These are phyloP conservation scores for Oryza meyeriana DNA, from an alignment of 176 grass and related monocot genomes.

Conservation along the genomic window DNA sequence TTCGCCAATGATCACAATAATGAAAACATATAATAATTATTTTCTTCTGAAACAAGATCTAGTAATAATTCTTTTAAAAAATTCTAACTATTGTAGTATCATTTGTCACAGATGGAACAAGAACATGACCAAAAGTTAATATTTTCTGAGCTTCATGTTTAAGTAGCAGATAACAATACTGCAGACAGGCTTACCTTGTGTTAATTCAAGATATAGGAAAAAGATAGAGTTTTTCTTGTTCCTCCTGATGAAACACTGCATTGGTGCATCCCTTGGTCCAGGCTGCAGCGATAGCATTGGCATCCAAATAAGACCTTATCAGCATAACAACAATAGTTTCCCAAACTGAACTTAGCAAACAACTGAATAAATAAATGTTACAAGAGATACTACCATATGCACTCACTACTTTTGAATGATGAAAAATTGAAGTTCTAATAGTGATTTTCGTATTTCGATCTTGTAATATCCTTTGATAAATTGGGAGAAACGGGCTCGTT, in stretches of 20 bases:
- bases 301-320: background rate
- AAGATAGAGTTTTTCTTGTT: constrained; percentile 58
- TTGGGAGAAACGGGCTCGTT: background rate
- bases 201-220: constrained; percentile 63
- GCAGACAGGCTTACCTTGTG: constrained; percentile 36
- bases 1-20: background rate
- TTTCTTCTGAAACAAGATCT: background rate
- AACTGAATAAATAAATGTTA: background rate
- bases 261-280: constrained; percentile 46
- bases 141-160: background rate
- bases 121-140: background rate
- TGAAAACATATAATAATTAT: background rate
- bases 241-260: constrained; percentile 68
- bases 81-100: background rate
- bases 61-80: background rate
- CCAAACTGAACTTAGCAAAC: background rate
- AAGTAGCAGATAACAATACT: background rate
- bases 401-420: background rate
- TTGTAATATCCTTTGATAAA: background rate
- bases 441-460: too few species aligned
- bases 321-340: background rate
- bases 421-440: background rate
- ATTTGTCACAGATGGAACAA: background rate
- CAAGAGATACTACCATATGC: background rate
- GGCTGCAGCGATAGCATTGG: constrained; percentile 35